Percentiles rank a stretch among this genome's conserved stretches.
phyloP scores from a whole-genome alignment of 129 eudicot species.

The Centaurea solstitialis region DNA sequence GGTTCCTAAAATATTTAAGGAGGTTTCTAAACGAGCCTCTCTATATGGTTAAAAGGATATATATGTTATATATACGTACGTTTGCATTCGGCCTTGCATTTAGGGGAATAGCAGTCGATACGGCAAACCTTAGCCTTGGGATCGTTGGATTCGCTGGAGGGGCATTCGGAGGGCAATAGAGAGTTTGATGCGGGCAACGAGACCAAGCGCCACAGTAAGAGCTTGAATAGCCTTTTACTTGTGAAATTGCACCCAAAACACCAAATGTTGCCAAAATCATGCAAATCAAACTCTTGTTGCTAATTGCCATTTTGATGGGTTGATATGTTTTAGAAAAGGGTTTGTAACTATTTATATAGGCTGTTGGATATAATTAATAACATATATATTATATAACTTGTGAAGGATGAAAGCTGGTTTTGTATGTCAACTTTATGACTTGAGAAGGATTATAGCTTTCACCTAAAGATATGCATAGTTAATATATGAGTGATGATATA shows the following conservation, averaged over 20 bases:
- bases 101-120: slow-evolving; percentile 44
- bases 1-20: too few species aligned
- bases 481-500: too few species aligned
- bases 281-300: neutral
- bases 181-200: slow-evolving; percentile 16
- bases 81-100: slow-evolving; percentile 44
- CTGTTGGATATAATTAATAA: too few species aligned
- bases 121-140: slow-evolving; percentile 45
- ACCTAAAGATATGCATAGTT: neutral
- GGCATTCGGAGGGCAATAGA: slow-evolving; percentile 46
- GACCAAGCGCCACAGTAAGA: slow-evolving; percentile 17
- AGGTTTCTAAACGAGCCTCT: too few species aligned
- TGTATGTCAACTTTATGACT: slow-evolving; percentile 22
- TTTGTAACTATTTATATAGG: slow-evolving; percentile 5
- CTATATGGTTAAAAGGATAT: too few species aligned
- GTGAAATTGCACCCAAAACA: slow-evolving; percentile 13
- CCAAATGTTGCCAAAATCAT: slow-evolving; percentile 19
- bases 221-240: slow-evolving; percentile 31
- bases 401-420: neutral
- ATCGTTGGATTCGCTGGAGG: slow-evolving; percentile 33
- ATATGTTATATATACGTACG: slow-evolving; percentile 1
- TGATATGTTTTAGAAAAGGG: neutral
- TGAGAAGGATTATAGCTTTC: slow-evolving; percentile 25
- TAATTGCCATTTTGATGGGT: slow-evolving; percentile 12
- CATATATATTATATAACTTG: neutral